Percentiles rank a stretch among this genome's conserved stretches.
phyloP scores from a whole-genome alignment of 495 filamentous ascomycete genomes.

The Usnea hakonensis region DNA sequence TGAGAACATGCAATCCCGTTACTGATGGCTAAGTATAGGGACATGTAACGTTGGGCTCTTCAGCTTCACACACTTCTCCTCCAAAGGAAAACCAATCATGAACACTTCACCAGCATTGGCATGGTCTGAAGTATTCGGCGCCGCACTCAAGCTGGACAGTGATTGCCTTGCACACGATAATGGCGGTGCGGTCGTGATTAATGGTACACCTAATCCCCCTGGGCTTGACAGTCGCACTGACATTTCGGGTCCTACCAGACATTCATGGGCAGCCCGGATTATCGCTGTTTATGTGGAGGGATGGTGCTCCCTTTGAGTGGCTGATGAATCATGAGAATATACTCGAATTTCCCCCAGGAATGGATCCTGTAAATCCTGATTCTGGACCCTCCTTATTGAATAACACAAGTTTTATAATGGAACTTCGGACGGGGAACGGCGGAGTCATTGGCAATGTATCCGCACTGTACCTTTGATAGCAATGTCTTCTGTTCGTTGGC shows the following conservation, averaged over 20 bases:
- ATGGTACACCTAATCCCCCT: background rate
- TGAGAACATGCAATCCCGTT: background rate
- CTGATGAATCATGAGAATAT: background rate
- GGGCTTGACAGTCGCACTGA: background rate
- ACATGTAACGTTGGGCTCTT: background rate
- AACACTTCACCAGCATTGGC: background rate
- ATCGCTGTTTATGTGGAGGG: slow-evolving; percentile 5
- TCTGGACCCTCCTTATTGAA: background rate
- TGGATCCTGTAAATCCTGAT: background rate
- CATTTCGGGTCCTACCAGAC: background rate
- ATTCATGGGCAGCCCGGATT: background rate
- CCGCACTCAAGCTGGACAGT: background rate
- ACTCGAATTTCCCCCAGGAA: background rate
- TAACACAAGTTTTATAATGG: background rate
- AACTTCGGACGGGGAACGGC: background rate
- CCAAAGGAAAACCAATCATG: background rate
- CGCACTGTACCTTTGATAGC: background rate
- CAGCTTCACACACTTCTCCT: background rate
- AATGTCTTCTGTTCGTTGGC: no score
- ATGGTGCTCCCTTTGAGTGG: background rate
- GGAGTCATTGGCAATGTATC: background rate
- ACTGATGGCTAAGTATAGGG: background rate
- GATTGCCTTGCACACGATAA: background rate
- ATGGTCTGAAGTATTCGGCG: background rate
- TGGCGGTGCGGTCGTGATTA: background rate